Conservation (phyloP, 805 yeast species). For the Yarrowia deformans region DNA sequence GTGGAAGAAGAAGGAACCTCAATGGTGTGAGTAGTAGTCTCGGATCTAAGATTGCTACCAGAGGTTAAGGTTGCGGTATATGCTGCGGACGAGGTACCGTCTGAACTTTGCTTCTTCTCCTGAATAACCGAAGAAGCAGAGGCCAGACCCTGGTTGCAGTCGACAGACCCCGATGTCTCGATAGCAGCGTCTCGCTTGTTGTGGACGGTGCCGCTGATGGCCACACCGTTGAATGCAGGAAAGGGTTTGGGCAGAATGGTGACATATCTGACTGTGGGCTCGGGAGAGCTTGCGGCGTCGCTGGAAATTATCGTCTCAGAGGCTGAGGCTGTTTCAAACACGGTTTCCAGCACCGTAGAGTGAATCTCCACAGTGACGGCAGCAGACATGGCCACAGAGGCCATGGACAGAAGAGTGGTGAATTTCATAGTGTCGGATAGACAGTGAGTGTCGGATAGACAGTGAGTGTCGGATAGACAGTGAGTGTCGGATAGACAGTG, state of each 20-base stretch:
- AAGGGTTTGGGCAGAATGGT: constrained; percentile 29
- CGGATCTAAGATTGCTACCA: constrained; percentile 33
- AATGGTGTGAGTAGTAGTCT: background rate
- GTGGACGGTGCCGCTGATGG: constrained; percentile 10
- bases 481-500: constrained; percentile 12
- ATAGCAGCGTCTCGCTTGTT: constrained; percentile 2
- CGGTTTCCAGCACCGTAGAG: constrained; percentile 30
- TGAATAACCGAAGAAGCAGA: background rate
- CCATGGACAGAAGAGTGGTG: constrained; percentile 10
- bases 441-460: constrained; percentile 16
- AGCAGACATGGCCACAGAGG: constrained; percentile 9
- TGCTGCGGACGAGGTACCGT: constrained; percentile 16
- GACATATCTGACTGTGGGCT: constrained; percentile 19
- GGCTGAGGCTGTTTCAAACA: constrained; percentile 1
- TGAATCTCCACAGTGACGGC: constrained; percentile 25
- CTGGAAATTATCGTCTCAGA: constrained; percentile 3
- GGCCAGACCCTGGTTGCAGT: constrained; percentile 1
- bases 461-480: constrained; percentile 15
- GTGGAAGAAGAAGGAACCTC: background rate
- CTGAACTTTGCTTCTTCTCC: constrained; percentile 1
- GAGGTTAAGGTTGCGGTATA: constrained; percentile 30
- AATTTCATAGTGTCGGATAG: constrained; percentile 19
- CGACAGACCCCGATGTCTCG: background rate
- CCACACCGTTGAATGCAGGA: constrained; percentile 32
- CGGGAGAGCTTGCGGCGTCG: constrained; percentile 1